Base-by-base conservation (phyloP, 2,329 filamentous ascomycete genomes). In the Neoascochyta sp. region DNA sequence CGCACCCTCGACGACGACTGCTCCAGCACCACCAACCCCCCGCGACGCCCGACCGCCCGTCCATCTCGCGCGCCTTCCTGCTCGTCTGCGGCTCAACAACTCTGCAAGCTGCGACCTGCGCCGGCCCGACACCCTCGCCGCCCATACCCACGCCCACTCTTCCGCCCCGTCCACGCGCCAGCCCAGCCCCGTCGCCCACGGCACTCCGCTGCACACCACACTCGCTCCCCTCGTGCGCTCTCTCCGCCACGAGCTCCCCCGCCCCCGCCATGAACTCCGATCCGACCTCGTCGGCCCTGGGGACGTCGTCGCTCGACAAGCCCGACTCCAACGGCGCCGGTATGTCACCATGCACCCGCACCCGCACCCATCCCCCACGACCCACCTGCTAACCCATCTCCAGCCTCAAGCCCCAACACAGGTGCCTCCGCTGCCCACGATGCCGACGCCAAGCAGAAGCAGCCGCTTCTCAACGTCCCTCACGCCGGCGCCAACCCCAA, bases 201-300 rank as follows among this genome's bases (percentile, higher is more conserved):
- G 43, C 33, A 31, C 29, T 22, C 30, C 41, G 33, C 31, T 38
- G 23, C 34, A 27, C 24, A 44, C 39, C 32, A 43, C 46, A 30
- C 30, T 17, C 23, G 19, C 34, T 26, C 19, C 23, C 22, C 23
- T 34, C n/a, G 38, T 19, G 33, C 37, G 35, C 36, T 28, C 43
- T 36, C 34, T 41, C 41, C 32, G 26, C 30, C 28, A 25, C 32
- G 48, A 42, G 38, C 37, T 19, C 23, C 34, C 29, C 34, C 30
- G 27, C 50, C 54, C 47, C 52, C 45, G 52, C 50, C 47, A 65
- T 64, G 62, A 64, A 58, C 56, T 36, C 52, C 44, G 50, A 58
- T 36, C 50, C 47, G 18, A 35, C 43, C 29, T 52, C 51, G 42
- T 37, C 50, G 34, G 34, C 52, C 19, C 30, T 46, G 36, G 54